Base-by-base conservation (phyloP, 768 basidiomycete genomes). In the Podaxis sp. region DNA sequence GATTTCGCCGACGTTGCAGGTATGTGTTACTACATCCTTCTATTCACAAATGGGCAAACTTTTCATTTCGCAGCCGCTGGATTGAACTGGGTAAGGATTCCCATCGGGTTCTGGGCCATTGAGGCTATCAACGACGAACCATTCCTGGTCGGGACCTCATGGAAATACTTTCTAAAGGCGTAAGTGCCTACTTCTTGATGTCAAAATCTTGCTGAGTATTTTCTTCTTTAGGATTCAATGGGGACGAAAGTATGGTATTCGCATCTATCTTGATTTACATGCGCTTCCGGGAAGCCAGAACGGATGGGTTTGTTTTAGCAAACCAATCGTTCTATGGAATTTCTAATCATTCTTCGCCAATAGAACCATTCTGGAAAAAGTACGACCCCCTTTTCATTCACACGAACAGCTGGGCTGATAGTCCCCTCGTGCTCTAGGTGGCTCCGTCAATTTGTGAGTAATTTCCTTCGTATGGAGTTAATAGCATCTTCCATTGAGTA, bases 201-300 rank as follows among this genome's bases (percentile, higher is more conserved):
- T 19, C 36, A 39, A 46, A 51, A 26, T 44, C 26, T 19, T 60
- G 60, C 52, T 62, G 53, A 42, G 78, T 46, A 17, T 28, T 66
- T 63, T 46, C 19, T 73, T 73, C 71, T 84, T 84, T 62, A 78
- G 77, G 17, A 83, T 96, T 64, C 77, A 84, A 62, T 97, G 95
- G 95, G 90, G 87, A n/a, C 82, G 94, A 68, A 96, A 96, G 75
- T 96, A 96, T 71, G 95, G 95, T 4, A 73, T 96, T 54, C 86
- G 95, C 51, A 92, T 96, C 66, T 89, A 91, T 72, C 82, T 96
- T 38, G 95, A 96, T 76, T 74, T 93, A 15, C 87, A 89, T 65
- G 75, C 86, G 30, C 78, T 90, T 28, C 87, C 87, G 33, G 89
- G 89, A 57, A 87, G 87, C 63, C 91, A 93, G 75, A 96, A 95